These are phyloP conservation scores for Saccharomycopsis sp. DNA, from an alignment of 805 yeast genomes.

Conservation along the genomic window DNA sequence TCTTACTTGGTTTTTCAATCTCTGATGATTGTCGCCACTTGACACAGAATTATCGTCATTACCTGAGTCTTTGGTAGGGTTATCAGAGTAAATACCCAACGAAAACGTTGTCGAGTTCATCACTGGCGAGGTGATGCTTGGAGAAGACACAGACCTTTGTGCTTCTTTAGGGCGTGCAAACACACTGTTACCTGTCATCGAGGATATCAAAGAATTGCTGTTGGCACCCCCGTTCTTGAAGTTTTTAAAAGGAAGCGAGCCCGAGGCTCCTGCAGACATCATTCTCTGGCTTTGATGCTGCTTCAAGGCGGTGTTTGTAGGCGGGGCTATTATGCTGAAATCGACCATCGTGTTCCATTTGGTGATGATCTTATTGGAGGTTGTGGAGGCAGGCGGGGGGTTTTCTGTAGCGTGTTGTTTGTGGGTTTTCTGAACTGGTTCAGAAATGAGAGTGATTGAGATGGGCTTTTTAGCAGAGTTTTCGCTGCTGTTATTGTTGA, in stretches of 20 bases:
- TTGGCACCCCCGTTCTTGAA: constrained; percentile 1
- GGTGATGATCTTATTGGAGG: constrained; percentile 27
- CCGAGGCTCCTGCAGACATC: background rate
- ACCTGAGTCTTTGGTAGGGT: background rate
- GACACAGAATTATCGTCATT: background rate
- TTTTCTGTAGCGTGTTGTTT: constrained; percentile 1
- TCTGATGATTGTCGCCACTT: constrained; percentile 12
- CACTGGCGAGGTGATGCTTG: constrained; percentile 10
- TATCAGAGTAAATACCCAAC: constrained; percentile 16
- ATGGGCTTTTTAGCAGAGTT: constrained; percentile 27
- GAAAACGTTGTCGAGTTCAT: constrained; percentile 14
- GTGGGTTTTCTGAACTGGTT: constrained; percentile 21
- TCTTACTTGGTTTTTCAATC: constrained; percentile 16
- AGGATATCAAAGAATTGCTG: constrained; percentile 3
- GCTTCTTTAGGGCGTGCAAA: background rate
- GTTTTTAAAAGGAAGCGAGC: background rate
- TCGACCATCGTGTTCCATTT: constrained; percentile 38
- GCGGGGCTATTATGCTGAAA: constrained; percentile 36
- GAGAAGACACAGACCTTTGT: background rate
- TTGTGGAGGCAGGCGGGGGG: background rate
- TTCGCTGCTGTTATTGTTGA: constrained; percentile 28
- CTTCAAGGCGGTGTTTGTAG: constrained; percentile 35
- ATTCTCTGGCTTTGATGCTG: constrained; percentile 18
- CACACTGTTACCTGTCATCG: background rate
- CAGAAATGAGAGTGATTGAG: constrained; percentile 25